Evolutionary conservation across 768 basidiomycete species (phyloP), one percentile per base, ranked within the genome.

Genomic region (Clitopilus hobsonii): DNA sequence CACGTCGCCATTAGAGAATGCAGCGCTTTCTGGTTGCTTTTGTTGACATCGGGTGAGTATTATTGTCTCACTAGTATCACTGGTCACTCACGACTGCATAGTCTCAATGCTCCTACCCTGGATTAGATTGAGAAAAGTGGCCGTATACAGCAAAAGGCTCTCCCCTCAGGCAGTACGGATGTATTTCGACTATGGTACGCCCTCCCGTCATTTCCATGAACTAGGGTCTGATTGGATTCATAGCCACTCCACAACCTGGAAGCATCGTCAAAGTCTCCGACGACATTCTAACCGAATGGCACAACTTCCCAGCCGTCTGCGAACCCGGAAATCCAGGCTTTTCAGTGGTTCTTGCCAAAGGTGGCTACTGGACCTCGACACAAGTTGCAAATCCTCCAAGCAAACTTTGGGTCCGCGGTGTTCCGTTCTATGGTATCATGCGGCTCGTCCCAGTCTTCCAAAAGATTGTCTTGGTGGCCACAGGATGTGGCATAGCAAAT

Each of bases 331-430:
- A 75, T 58, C 71, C 69, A 41, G 80, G 79, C 0, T 85, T 77
- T 61, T 84, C 83, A 1, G 71, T 82, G n/a, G 76, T 85, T 24
- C 77, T 84, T 5, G 81, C 79, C 26, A 74, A 68, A 53, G 83
- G 82, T 23, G 83, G 83, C 26, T 82, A 84, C 61, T 84, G 83
- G 83, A 84, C 83, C 1, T 65, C 65, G 24, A 74, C 79, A 54
- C 71, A 78, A 58, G 83, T 84, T 54, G 63, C 55, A n/a, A 71
- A 81, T 45, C 82, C 83, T 10, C 81, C 83, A 0, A 76, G 69
- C 24, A 56, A 77, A 52, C 62, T 86, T 24, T 86, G 81, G 81
- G 76, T 84, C 20, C 79, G 83, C 49, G 83, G 83, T 7, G 71
- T 80, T 24, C 81, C 83, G 6, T 77, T 77, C 24, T 80, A 73